Conservation (phyloP, 164 flowering plant genomes). For the Amborella trichopoda region DNA sequence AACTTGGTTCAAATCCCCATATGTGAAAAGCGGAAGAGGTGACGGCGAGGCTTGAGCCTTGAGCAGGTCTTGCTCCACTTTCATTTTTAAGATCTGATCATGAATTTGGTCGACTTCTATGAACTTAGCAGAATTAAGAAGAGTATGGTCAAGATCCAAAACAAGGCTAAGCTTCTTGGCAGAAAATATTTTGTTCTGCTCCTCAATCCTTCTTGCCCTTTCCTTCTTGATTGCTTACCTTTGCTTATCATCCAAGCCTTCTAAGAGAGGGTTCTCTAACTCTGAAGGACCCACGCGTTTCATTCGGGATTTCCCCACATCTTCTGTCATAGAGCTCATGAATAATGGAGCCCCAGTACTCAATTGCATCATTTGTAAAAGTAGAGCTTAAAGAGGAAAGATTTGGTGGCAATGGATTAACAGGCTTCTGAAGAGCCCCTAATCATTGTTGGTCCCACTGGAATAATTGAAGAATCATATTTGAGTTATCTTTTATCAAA, state of each 20-base stretch:
- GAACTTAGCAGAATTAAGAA: conserved; percentile 96
- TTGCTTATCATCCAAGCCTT: conserved; percentile 80
- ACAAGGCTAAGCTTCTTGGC: conserved; percentile 85
- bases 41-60: conserved; percentile 62
- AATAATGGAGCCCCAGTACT: too few species aligned
- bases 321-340: too few species aligned
- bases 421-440: too few species aligned
- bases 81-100: conserved; percentile 69
- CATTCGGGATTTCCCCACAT: too few species aligned
- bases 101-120: conserved; percentile 66
- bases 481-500: too few species aligned
- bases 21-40: conserved; percentile 76
- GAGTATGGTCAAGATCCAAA: conserved; percentile 94
- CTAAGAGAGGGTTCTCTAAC: conserved; percentile 83
- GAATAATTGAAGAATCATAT: too few species aligned
- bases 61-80: conserved; percentile 82
- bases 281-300: too few species aligned
- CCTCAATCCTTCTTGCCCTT: conserved; percentile 78
- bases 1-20: conserved; percentile 98
- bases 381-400: too few species aligned
- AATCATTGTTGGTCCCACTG: too few species aligned
- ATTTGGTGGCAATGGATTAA: too few species aligned
- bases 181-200: conserved; percentile 86
- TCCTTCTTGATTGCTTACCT: conserved; percentile 83
- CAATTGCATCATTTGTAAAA: too few species aligned